Conservation (phyloP, 2,329 filamentous ascomycete genomes). For the Xenosphaeropsis pyriputrescens region DNA sequence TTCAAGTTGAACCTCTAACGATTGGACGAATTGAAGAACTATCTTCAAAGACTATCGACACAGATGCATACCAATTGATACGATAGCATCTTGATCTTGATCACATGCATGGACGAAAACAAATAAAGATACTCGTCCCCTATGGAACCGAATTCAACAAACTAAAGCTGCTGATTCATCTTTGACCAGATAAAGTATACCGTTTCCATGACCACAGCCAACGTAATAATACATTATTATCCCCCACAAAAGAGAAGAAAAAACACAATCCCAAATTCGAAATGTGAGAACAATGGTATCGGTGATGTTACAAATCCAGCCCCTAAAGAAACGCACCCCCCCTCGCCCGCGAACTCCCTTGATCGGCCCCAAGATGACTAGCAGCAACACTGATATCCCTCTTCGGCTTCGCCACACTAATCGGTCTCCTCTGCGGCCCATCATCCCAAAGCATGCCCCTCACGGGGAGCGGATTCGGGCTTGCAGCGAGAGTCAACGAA, state of each 20-base stretch:
- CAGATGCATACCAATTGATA: no score
- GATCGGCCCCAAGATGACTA: background rate
- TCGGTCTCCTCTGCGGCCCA: background rate
- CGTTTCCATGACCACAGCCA: background rate
- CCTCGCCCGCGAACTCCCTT: background rate
- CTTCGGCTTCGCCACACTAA: background rate
- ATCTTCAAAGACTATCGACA: no score
- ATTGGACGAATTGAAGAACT: no score
- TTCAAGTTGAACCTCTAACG: no score
- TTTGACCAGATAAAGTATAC: no score
- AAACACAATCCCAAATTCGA: background rate
- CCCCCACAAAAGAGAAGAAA: background rate
- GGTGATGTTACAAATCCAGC: background rate
- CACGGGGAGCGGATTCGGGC: background rate
- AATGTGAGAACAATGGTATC: background rate
- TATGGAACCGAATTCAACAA: no score
- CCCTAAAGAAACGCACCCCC: background rate
- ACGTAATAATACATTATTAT: background rate
- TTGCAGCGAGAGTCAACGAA: background rate
- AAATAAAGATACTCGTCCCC: no score
- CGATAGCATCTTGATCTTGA: no score
- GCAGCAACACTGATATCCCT: no score
- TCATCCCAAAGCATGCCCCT: background rate
- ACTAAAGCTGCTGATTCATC: no score
- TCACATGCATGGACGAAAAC: no score